A percentile compares a stretch with the other conserved stretches of the same genome.
phyloP scores from a whole-genome alignment of 2,329 filamentous ascomycete genomes.

The Penicillium nordicum region DNA sequence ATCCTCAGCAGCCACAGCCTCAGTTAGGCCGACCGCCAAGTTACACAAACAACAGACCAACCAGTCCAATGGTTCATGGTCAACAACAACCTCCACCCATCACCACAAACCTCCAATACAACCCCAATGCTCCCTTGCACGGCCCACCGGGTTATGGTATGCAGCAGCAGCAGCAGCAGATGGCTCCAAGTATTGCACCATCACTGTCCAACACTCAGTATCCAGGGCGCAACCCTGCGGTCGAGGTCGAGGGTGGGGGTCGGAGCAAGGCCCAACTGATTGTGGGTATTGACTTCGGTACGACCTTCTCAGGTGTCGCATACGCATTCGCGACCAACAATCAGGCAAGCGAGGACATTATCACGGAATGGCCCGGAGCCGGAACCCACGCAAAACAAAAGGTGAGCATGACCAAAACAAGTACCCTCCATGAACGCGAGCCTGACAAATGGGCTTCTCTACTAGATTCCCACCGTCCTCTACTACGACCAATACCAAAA shows the following conservation, averaged over 20 bases:
- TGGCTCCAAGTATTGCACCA: constrained; percentile 28
- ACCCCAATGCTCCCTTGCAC: constrained; percentile 36
- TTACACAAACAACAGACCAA: constrained; percentile 56
- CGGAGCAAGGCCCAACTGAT: constrained; percentile 95
- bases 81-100: constrained; percentile 52
- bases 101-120: constrained; percentile 53
- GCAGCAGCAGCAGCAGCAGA: constrained; percentile 33
- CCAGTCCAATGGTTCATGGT: constrained; percentile 51
- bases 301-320: constrained; percentile 94
- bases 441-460: background rate
- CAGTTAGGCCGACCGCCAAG: constrained; percentile 60
- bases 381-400: constrained; percentile 99
- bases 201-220: constrained; percentile 29
- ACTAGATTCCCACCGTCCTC: constrained; percentile 88
- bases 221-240: constrained; percentile 33
- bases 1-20: constrained; percentile 31
- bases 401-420: constrained; percentile 49
- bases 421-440: too few species aligned
- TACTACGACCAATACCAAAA: constrained; percentile 99
- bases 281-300: constrained; percentile 98
- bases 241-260: constrained; percentile 81
- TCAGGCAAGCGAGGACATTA: constrained; percentile 96
- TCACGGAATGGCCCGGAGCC: constrained; percentile 97
- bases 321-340: constrained; percentile 94
- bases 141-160: constrained; percentile 47